phyloP scores from a whole-genome alignment of 345 rosid species.

The Noccaea bulbosa region DNA sequence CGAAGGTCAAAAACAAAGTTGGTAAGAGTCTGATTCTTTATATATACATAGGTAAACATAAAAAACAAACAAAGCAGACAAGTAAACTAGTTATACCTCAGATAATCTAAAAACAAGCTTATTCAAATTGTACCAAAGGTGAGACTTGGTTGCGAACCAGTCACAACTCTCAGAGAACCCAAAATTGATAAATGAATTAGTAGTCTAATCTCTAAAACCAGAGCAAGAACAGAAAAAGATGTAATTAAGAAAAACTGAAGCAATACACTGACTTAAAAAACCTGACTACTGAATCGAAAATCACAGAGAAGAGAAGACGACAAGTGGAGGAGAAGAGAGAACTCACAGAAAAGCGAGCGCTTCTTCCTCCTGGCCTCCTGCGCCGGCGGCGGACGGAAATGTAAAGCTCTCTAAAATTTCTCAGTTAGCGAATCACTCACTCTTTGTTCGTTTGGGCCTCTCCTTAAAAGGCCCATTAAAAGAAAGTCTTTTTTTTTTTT shows the following conservation, averaged over 20 bases:
- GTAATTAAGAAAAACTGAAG: too few species aligned
- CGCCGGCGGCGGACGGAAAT: slow-evolving; percentile 10
- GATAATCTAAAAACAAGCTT: neutral
- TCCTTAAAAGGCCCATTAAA: neutral
- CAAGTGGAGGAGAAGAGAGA: neutral
- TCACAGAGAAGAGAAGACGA: slow-evolving; percentile 2
- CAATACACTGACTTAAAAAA: too few species aligned
- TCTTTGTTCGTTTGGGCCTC: slow-evolving; percentile 7
- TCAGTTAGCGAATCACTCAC: neutral
- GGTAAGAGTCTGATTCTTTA: too few species aligned
- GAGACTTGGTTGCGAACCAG: neutral
- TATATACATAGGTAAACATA: too few species aligned
- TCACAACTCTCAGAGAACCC: too few species aligned
- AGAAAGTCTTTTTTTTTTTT: neutral
- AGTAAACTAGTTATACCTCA: too few species aligned
- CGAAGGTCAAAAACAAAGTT: too few species aligned
- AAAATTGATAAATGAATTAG: too few species aligned
- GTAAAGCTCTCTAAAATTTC: neutral
- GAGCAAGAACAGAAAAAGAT: too few species aligned
- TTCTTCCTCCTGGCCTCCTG: slow-evolving; percentile 4
- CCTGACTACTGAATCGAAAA: neutral
- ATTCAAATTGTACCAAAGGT: neutral
- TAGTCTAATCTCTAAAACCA: too few species aligned
- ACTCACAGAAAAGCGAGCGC: slow-evolving; percentile 10
- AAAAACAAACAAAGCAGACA: too few species aligned